phyloP scores from a whole-genome alignment of 352 stramenopile species.

The Globisporangium mamillatum region DNA sequence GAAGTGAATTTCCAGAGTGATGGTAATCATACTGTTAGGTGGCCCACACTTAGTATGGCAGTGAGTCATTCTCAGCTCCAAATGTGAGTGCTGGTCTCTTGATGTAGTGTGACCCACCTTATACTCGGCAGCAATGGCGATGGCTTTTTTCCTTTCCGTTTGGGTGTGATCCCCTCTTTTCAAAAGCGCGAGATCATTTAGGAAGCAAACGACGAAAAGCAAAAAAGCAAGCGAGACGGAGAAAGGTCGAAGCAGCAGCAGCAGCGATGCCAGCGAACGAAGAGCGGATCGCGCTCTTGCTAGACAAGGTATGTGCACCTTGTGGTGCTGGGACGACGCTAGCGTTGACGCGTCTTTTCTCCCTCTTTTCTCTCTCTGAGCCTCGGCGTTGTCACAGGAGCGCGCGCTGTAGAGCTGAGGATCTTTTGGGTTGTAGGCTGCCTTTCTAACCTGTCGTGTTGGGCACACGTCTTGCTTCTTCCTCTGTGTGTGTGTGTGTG shows the following conservation, averaged over 20 bases:
- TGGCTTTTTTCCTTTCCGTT: neutral
- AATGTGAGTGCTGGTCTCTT: neutral
- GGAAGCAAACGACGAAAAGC: conserved; percentile 3
- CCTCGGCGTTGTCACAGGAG: neutral
- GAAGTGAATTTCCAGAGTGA: conserved; percentile 6
- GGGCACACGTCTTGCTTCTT: conserved; percentile 7
- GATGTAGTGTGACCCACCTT: neutral
- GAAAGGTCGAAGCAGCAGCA: neutral
- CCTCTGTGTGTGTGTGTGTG: neutral
- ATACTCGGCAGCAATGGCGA: neutral
- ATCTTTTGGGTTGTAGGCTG: neutral
- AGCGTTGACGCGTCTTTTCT: neutral
- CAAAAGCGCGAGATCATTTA: conserved; percentile 7
- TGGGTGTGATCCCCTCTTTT: neutral
- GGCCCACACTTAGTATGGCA: neutral
- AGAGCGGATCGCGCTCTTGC: conserved; percentile 73
- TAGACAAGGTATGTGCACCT: conserved; percentile 59
- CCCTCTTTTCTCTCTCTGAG: neutral
- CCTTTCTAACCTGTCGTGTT: neutral
- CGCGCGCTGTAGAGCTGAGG: neutral
- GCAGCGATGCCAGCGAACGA: conserved; percentile 60
- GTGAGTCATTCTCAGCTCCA: neutral
- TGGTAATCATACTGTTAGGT: neutral
- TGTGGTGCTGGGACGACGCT: neutral
- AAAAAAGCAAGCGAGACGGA: neutral